Conservation (phyloP, 2,329 filamentous ascomycete genomes). For the Cordyceps javanica region DNA sequence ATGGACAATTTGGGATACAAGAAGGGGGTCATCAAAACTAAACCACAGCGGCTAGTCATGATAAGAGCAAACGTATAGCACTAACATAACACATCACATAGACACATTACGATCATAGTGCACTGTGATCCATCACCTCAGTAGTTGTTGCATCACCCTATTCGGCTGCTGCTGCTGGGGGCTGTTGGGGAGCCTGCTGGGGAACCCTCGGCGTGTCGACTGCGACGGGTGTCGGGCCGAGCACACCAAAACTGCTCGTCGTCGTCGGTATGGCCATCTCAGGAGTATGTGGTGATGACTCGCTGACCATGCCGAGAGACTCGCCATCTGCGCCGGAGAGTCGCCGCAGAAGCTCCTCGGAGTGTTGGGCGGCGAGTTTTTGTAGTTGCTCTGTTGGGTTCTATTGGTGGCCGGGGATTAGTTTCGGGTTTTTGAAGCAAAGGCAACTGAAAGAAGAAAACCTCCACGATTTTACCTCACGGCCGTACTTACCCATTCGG, state of each 20-base stretch:
- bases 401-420: constrained; percentile 36
- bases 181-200: constrained; percentile 21
- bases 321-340: constrained; percentile 33
- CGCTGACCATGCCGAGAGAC: constrained; percentile 15
- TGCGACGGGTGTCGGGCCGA: constrained; percentile 39
- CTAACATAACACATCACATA: background rate
- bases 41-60: no score
- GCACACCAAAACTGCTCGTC: constrained; percentile 24
- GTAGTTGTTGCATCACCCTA: background rate
- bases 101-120: background rate
- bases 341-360: constrained; percentile 51
- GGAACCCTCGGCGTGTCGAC: constrained; percentile 27
- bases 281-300: background rate
- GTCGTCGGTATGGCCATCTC: background rate
- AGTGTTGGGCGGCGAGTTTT: constrained; percentile 62
- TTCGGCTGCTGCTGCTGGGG: background rate
- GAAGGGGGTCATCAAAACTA: background rate
- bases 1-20: no score
- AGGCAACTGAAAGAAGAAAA: no score
- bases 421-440: background rate
- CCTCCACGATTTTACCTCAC: background rate
- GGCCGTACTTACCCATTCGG: constrained; percentile 79
- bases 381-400: constrained; percentile 66
- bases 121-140: background rate
- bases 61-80: background rate